Conservation (phyloP, 2,329 filamentous ascomycete species). For the Aspergillus clavatus region DNA sequence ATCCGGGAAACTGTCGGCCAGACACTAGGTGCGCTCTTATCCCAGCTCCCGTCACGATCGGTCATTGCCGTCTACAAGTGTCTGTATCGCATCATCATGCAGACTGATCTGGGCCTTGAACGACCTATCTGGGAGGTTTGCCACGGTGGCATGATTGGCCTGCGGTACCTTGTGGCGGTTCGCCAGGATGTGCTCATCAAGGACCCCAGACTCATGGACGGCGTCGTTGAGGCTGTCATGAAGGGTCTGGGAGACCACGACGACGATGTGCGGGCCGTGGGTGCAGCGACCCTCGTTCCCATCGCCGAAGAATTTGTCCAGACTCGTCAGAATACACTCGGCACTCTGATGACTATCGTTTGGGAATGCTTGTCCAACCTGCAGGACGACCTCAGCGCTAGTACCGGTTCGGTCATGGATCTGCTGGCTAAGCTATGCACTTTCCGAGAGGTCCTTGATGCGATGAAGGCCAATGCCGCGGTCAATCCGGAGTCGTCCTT, state of each 20-base stretch:
- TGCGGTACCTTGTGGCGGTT: conserved; percentile 92
- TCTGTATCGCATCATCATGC: conserved; percentile 86
- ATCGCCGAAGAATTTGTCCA: conserved; percentile 93
- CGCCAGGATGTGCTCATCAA: conserved; percentile 85
- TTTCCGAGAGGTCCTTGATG: conserved; percentile 84
- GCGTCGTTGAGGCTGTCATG: conserved; percentile 87
- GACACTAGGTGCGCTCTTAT: conserved; percentile 81
- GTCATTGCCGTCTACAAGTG: conserved; percentile 82
- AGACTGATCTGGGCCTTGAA: conserved; percentile 70
- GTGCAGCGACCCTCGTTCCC: conserved; percentile 92
- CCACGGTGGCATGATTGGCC: conserved; percentile 95
- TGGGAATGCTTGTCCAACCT: conserved; percentile 96
- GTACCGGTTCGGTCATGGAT: conserved; percentile 98
- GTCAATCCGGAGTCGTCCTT: conserved; percentile 85
- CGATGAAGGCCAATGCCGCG: conserved; percentile 86
- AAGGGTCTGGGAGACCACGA: conserved; percentile 86
- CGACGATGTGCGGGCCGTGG: conserved; percentile 94
- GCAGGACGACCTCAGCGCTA: conserved; percentile 95
- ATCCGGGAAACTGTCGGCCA: conserved; percentile 95
- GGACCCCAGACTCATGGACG: conserved; percentile 82
- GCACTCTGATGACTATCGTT: conserved; percentile 83
- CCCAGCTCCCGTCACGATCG: conserved; percentile 71
- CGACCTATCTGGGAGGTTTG: conserved; percentile 87
- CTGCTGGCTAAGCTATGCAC: conserved; percentile 91
- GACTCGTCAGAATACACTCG: conserved; percentile 71